Conservation (phyloP, 2,329 filamentous ascomycete genomes). For the Teratosphaeria epicoccoides region DNA sequence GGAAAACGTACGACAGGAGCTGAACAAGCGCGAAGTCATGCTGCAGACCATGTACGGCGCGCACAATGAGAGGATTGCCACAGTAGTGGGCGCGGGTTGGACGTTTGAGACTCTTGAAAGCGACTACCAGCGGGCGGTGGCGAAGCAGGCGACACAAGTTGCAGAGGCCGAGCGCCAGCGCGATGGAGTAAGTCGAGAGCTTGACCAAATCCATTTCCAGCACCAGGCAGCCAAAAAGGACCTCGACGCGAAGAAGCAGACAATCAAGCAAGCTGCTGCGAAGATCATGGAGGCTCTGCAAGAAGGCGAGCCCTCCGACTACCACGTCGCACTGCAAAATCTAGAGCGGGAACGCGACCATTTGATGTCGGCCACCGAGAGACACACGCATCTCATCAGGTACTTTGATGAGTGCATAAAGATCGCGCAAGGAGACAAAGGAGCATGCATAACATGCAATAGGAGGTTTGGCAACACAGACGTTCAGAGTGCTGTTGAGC, state of each 20-base stretch:
- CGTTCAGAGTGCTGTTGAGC: slow-evolving; percentile 54
- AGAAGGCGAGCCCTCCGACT: slow-evolving; percentile 43
- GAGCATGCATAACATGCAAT: slow-evolving; percentile 65
- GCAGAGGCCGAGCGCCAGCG: slow-evolving; percentile 58
- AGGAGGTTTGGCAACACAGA: slow-evolving; percentile 53
- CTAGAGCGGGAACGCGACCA: slow-evolving; percentile 36
- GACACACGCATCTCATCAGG: slow-evolving; percentile 11
- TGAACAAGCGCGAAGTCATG: slow-evolving; percentile 60
- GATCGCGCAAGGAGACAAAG: slow-evolving; percentile 38
- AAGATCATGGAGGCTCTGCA: slow-evolving; percentile 33
- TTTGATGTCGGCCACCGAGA: slow-evolving; percentile 47
- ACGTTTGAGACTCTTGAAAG: slow-evolving; percentile 56
- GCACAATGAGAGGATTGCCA: slow-evolving; percentile 59
- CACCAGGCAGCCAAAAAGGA: slow-evolving; percentile 56
- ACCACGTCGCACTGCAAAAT: slow-evolving; percentile 43
- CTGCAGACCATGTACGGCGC: slow-evolving; percentile 68
- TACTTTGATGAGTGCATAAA: slow-evolving; percentile 19
- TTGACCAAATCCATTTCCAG: slow-evolving; percentile 66
- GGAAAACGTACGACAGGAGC: slow-evolving; percentile 70
- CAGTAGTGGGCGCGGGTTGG: slow-evolving; percentile 58
- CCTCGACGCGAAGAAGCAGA: slow-evolving; percentile 52
- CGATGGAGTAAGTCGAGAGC: slow-evolving; percentile 59
- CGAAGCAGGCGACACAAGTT: slow-evolving; percentile 47
- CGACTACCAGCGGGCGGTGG: slow-evolving; percentile 55
- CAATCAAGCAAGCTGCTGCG: slow-evolving; percentile 45